Conservation (phyloP, 1,284 basidiomycete species). For the Porodaedalea pini region DNA sequence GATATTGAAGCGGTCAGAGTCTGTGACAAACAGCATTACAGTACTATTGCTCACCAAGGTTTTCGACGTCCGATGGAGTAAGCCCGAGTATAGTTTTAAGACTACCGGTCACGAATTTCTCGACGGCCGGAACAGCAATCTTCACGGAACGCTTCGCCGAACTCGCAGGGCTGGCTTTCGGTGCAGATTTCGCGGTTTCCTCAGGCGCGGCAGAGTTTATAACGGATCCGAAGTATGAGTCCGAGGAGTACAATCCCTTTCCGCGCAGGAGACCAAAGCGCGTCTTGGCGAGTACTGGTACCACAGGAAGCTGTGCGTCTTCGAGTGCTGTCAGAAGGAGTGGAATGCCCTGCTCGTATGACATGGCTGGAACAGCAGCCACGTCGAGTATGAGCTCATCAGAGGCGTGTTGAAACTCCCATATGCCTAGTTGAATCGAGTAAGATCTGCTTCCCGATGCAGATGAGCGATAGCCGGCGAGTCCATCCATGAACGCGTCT, state of each 20-base stretch:
- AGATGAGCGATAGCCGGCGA: constrained; percentile 29
- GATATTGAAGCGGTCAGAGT: neutral
- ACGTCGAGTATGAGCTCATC: neutral
- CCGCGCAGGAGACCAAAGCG: constrained; percentile 2
- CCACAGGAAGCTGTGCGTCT: neutral
- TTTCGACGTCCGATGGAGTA: constrained; percentile 3
- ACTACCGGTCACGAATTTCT: constrained; percentile 8
- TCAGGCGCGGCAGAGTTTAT: neutral
- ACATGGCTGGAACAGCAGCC: constrained; percentile 20
- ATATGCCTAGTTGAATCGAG: constrained; percentile 32
- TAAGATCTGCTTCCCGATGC: constrained; percentile 25
- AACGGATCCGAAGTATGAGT: neutral
- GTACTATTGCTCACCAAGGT: constrained; percentile 7
- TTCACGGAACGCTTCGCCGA: neutral
- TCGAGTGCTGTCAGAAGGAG: constrained; percentile 22
- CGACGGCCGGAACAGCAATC: constrained; percentile 1
- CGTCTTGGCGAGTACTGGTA: constrained; percentile 1
- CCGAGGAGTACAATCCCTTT: constrained; percentile 5
- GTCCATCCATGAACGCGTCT: constrained; percentile 32
- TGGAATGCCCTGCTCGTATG: constrained; percentile 29
- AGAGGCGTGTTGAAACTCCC: constrained; percentile 28
- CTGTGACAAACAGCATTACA: neutral
- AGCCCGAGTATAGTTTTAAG: constrained; percentile 12
- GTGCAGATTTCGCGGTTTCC: neutral
- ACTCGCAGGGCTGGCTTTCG: neutral